Evolutionary conservation across 2,329 filamentous ascomycete species (phyloP), one percentile per base, ranked within the genome.

Genomic region (Grosmannia huntii): DNA sequence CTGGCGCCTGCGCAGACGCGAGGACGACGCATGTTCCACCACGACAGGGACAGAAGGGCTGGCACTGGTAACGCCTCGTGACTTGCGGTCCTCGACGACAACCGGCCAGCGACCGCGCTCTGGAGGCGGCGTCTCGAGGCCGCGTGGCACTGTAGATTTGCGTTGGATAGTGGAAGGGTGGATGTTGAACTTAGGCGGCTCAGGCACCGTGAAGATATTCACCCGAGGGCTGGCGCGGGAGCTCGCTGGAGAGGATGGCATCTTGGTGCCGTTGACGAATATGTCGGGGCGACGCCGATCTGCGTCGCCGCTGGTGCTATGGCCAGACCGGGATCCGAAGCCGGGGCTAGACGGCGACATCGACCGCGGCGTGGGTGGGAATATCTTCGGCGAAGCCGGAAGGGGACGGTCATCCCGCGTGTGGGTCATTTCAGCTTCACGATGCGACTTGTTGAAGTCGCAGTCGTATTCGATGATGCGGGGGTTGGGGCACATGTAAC

Each of bases 401-500:
- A 46, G 46, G 33, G 11, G 41, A 50, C 33, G 54, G 57, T 57
- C 50, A 54, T 21, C 6, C 19, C 36, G 19, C 48, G 53, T 52
- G 27, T 61, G 56, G 7, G 41, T 3, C 12, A 36, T 12, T 44
- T 58, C 59, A 53, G 56, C 62, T 52, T 60, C 50, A 49, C 48
- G 52, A 38, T 59, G 62, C 21, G 60, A n/a, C 31, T 25, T 28
- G 49, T 27, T 48, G 53, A 59, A 63, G n/a, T 46, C 27, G 53
- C 60, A 56, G 53, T 60, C 55, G 55, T 58, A 60, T 27, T 59
- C 36, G 27, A 59, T 36, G 38, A 67, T 52, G 19, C 65, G 63
- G 3, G 67, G 67, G 41, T 62, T 54, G 33, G 62, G 57, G 61
- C 68, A 69, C 38, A 64, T 61, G 60, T 63, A 62, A 57, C 68